Percentiles rank a stretch among this genome's conserved stretches.
phyloP scores from a whole-genome alignment of 768 basidiomycete species.

The Rhizopogon salebrosus region DNA sequence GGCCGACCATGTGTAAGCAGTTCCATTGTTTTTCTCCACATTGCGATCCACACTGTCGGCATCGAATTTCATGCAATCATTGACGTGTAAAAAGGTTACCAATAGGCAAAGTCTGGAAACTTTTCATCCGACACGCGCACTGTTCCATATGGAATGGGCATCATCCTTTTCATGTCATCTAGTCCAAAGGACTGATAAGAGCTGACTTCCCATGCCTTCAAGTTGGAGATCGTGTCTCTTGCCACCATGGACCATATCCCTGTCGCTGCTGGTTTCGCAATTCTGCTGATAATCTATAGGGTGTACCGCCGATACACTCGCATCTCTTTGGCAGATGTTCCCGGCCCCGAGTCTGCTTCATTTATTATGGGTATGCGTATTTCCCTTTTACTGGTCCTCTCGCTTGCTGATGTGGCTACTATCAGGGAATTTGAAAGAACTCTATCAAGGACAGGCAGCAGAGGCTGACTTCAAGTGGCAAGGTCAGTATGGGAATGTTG shows the following conservation, averaged over 20 bases:
- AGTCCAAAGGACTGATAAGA: too few relatives aligned
- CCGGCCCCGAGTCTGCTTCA: constrained; percentile 5
- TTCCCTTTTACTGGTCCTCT: not conserved
- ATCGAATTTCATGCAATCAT: too few relatives aligned
- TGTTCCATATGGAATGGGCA: too few relatives aligned
- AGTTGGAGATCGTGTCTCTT: too few relatives aligned
- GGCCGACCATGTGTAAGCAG: too few relatives aligned
- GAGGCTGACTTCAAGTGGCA: constrained; percentile 16
- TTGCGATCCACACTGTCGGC: too few relatives aligned
- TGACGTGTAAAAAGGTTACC: too few relatives aligned
- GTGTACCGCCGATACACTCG: constrained; percentile 2
- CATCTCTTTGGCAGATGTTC: not conserved
- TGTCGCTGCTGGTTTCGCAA: not conserved
- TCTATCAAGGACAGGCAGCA: constrained; percentile 11
- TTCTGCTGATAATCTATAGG: constrained; percentile 1
- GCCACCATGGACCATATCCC: constrained; percentile 8
- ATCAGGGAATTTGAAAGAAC: constrained; percentile 9
- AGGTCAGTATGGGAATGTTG: constrained; percentile 9
- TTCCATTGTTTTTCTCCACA: too few relatives aligned
- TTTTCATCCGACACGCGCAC: too few relatives aligned
- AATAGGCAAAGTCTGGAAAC: too few relatives aligned
- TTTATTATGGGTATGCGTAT: constrained; percentile 3
- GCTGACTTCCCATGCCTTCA: not conserved
- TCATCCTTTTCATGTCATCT: too few relatives aligned
- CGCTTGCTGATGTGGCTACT: constrained; percentile 2